phyloP scores from a whole-genome alignment of 176 grass and related monocot species.

The Phoenix roebelenii region DNA sequence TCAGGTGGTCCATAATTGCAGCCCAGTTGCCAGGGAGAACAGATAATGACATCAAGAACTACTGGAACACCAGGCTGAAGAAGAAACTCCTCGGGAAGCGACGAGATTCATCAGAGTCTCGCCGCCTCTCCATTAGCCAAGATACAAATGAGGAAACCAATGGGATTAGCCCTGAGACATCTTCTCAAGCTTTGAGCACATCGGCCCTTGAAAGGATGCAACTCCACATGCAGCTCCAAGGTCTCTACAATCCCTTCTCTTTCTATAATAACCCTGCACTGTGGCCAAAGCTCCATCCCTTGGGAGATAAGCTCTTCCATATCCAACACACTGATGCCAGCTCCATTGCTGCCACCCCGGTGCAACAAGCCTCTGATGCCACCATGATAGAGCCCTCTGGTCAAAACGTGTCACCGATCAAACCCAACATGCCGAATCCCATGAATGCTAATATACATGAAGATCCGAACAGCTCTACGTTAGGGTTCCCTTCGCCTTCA shows the following conservation, averaged over 20 bases:
- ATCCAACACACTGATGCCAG: background rate
- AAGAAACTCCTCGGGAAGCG: slow-evolving; percentile 90
- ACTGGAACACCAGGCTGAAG: slow-evolving; percentile 99
- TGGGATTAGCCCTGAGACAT: background rate
- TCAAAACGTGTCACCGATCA: background rate
- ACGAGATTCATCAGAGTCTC: slow-evolving; percentile 17
- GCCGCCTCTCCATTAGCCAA: slow-evolving; percentile 25
- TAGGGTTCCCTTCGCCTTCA: slow-evolving; percentile 11
- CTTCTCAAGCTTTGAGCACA: slow-evolving; percentile 46
- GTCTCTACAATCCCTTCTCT: slow-evolving; percentile 39
- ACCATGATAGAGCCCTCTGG: background rate
- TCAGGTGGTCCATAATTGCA: slow-evolving; percentile 97
- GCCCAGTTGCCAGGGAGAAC: slow-evolving; percentile 89
- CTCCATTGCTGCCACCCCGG: background rate
- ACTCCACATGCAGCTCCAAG: slow-evolving; percentile 86
- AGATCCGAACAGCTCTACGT: background rate
- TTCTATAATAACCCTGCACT: slow-evolving; percentile 6
- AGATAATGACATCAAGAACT: slow-evolving; percentile 99
- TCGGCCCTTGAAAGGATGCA: slow-evolving; percentile 81
- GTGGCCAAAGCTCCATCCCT: slow-evolving; percentile 26
- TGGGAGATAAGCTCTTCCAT: background rate
- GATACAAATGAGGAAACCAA: slow-evolving; percentile 22
- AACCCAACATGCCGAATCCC: background rate
- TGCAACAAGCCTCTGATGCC: background rate
- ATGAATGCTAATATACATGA: background rate